Evolutionary conservation across 1,139 yeast species (phyloP), one percentile per base, ranked within the genome.

Genomic region (Yamadazyma songkhlaensis): DNA sequence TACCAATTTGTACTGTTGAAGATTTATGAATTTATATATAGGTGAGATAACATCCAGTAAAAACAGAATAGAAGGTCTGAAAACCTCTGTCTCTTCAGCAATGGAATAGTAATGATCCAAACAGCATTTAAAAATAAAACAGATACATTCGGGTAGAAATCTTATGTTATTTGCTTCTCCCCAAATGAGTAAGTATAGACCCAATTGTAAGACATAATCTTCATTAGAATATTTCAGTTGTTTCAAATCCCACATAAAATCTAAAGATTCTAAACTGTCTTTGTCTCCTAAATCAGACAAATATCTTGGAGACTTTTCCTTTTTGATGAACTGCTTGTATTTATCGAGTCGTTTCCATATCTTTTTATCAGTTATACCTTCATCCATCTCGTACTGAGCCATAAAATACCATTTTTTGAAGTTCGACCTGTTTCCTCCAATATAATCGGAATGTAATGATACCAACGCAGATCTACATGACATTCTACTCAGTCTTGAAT

Each of bases 31-130:
- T 21, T 57, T 52, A 49, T 74, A 76, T 10, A 76, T 36, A 1
- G 81, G 81, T 1, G 71, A 68, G 10, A 76, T 67, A 4, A 71
- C 55, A 14, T 59, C 48, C 34, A 66, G 60, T 31, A 74, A 54
- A 45, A 61, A 74, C n/a, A n/a, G n/a, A n/a, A n/a, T n/a, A n/a
- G n/a, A n/a, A n/a, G n/a, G n/a, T n/a, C n/a, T n/a, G n/a, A n/a
- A n/a, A n/a, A n/a, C n/a, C n/a, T n/a, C n/a, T n/a, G n/a, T n/a
- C n/a, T n/a, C n/a, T n/a, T n/a, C n/a, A n/a, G n/a, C n/a, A n/a
- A 29, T 42, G 44, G n/a, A 45, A 7, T 36, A 36, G 12, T 41
- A 48, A 32, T 54, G 50, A 35, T 65, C 71, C 20, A 54, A 43
- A 7, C 63, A 58, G 41, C 62, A 53, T 37, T 63, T 62, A 47